Evolutionary conservation across 805 yeast species (phyloP), one percentile per base, ranked within the genome.

Genomic region (Zygoascus ofunaensis): DNA sequence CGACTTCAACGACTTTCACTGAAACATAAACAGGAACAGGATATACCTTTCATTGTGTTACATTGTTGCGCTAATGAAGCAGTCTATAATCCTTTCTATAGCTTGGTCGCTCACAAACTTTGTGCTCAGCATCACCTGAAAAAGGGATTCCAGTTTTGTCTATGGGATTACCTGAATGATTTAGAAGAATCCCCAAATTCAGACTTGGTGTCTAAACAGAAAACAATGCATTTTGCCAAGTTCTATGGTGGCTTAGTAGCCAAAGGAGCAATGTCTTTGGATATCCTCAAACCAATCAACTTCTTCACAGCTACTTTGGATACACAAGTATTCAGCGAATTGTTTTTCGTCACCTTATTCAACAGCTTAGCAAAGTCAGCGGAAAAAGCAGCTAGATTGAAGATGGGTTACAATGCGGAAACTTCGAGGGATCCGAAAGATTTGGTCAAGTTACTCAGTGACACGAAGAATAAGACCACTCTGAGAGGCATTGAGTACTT

Each of bases 31-130:
- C 97, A 92, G 59, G 82, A 82, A 54, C 69, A 85, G 38, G 98
- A 92, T 55, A 83, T 92, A 22, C 94, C 97, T 2, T 74, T 78
- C 44, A 87, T 92, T 5, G 57, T 92, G 28, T 63, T 86, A 40
- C 97, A 90, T 56, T 92, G 98, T 65, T 80, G 87, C 15, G 76
- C 82, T 1, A 74, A 81, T 55, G 98, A 92, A 63, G 74, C 81
- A 22, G 74, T 75, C 0, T 89, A 82, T 68, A 92, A 92, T 58
- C 97, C 97, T 2, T 92, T 82, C 60, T 92, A 92, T 61, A 84
- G 89, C 0, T 63, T 83, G 20, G 73, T 92, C 28, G 94, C 94
- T 0, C 71, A 72, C 21, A 84, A 83, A 55, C 63, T 89, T 22
- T 83, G 95, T 56, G 80, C 79, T 24, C 61, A 58, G 46, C 94